Base-by-base conservation (phyloP, 2,329 filamentous ascomycete genomes). In the Ophiognomonia clavigignenti-juglandacearum region DNA sequence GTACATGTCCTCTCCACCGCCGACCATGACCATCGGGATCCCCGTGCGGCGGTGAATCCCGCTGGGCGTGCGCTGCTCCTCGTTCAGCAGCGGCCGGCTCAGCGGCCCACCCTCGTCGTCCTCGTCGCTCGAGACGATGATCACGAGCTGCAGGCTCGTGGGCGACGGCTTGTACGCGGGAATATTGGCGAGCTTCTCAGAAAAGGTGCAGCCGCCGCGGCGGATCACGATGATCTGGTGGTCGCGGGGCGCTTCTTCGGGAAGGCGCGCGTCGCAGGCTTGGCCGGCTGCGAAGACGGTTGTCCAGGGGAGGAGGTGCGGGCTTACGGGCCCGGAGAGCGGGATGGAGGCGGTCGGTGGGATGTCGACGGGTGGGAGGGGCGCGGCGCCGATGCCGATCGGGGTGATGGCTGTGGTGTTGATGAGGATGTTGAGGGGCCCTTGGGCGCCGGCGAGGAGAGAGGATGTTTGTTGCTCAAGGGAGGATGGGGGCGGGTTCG, bases 171-270 rank as follows among this genome's bases (percentile, higher is more conserved):
- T 74, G 61, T 84, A 92, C 9, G 80, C 78, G 1, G 92, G 90
- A n/a, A 97, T 90, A 54, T 88, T 91, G 43, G 77, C 74, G 1
- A 97, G 69, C 64, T 98, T 98, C 23, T 85, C 70, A 29, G 80
- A 84, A 64, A 97, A 97, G 20, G 78, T 85, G 68, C 93, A 98
- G 1, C 81, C 82, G 32, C 93, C 92, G 6, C 93, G 82, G 23
- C 80, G 82, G 57, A 97, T 74, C 41, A 96, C 78, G 50, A 98
- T 82, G 50, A 97, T 73, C 43, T 96, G 84, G 66, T 95, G 74
- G 38, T 72, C 65, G 23, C 71, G 72, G 3, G 75, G 66, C 0
- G 71, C 74, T 14, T 63, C 58, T n/a, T 77, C 73, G 3, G 76
- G 74, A 2, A 81, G 64, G 4, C 71, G 68, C n/a, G 71, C 69